Evolutionary conservation across 2,329 filamentous ascomycete species (phyloP).

Genomic region (Venturia carpophila): DNA sequence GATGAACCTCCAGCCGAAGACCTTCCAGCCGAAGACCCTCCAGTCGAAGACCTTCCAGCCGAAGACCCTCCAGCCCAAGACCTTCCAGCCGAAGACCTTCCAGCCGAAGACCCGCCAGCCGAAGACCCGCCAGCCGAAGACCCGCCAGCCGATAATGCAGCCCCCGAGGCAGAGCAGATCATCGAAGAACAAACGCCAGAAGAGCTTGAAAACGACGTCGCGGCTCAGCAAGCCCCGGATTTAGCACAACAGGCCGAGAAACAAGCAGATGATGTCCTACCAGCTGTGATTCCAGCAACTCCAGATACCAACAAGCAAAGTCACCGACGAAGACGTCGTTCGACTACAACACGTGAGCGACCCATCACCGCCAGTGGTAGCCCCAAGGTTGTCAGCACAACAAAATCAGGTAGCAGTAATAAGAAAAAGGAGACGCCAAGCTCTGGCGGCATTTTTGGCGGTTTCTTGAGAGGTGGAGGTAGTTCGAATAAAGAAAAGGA

Average conservation of each 20-base stretch:
- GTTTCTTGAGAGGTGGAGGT: constrained; percentile 11
- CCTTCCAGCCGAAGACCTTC: not conserved
- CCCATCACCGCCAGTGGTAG: not conserved
- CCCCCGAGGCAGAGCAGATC: not conserved
- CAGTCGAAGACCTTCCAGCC: not conserved
- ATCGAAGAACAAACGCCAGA: not conserved
- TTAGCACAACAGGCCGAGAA: not conserved
- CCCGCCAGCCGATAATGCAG: not conserved
- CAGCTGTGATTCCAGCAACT: constrained; percentile 1
- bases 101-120: not conserved
- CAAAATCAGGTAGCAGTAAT: not conserved
- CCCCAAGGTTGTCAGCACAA: not conserved
- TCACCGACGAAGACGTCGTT: constrained; percentile 9
- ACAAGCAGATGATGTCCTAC: not conserved
- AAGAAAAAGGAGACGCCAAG: not conserved
- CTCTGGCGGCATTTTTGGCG: not conserved
- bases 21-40: not conserved
- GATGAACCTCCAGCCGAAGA: not conserved
- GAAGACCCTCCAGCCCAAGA: not conserved
- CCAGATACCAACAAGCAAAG: not conserved
- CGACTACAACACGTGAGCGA: not conserved
- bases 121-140: not conserved
- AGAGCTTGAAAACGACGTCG: not conserved
- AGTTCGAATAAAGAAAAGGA: constrained; percentile 2
- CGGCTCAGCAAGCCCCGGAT: not conserved